These are phyloP conservation scores for Debaryomycetaceae sp. DNA, from an alignment of 1,139 yeast species.

Conservation along the genomic window DNA sequence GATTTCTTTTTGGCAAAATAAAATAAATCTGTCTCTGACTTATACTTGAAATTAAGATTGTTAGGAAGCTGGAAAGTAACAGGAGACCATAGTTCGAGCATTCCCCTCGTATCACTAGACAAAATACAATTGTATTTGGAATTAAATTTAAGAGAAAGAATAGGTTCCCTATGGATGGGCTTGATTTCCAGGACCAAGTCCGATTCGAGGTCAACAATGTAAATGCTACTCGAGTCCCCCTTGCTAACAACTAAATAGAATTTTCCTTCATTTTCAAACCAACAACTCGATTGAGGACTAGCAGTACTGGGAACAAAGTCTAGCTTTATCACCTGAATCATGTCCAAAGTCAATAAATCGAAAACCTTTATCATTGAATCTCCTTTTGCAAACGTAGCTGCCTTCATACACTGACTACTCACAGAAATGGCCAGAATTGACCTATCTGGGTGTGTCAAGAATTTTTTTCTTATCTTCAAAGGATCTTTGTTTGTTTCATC, in stretches of 20 bases:
- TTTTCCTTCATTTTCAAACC: slow-evolving; percentile 16
- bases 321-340: slow-evolving; percentile 33
- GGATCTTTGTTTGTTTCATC: slow-evolving; percentile 8
- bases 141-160: slow-evolving; percentile 26
- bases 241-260: slow-evolving; percentile 21
- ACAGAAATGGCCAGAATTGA: slow-evolving; percentile 8
- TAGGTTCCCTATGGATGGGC: slow-evolving; percentile 25
- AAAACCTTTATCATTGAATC: slow-evolving; percentile 31
- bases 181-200: slow-evolving; percentile 12
- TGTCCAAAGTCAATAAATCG: slow-evolving; percentile 38
- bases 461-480: slow-evolving; percentile 36
- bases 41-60: slow-evolving; percentile 30
- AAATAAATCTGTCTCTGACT: slow-evolving; percentile 42
- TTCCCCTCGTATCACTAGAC: slow-evolving; percentile 37
- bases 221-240: slow-evolving; percentile 11
- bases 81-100: slow-evolving; percentile 43
- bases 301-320: slow-evolving; percentile 18
- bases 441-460: slow-evolving; percentile 23
- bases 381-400: slow-evolving; percentile 29
- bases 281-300: slow-evolving; percentile 12
- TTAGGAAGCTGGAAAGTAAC: slow-evolving; percentile 9
- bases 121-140: slow-evolving; percentile 27
- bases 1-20: slow-evolving; percentile 23
- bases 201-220: slow-evolving; percentile 22
- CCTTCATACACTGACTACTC: slow-evolving; percentile 15